Percentiles rank a stretch among this genome's conserved stretches.
These are phyloP conservation scores for Auricularia sp. DNA, from an alignment of 768 basidiomycete genomes.

Conservation along the genomic window DNA sequence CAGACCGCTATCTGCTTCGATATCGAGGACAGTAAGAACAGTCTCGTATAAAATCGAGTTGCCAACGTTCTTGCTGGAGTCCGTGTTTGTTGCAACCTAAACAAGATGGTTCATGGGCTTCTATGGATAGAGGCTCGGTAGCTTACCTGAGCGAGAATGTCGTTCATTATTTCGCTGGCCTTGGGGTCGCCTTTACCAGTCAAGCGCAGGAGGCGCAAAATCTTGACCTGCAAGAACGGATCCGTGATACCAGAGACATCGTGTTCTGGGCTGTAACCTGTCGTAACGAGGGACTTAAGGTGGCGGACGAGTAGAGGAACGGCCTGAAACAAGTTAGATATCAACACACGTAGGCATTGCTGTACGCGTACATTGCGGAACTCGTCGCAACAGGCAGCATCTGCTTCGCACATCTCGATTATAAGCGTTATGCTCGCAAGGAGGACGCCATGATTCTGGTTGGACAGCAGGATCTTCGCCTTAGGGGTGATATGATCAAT, in stretches of 20 bases:
- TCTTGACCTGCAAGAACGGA: conserved; percentile 90
- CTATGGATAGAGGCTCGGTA: background rate
- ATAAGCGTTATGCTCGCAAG: conserved; percentile 91
- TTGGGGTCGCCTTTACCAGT: conserved; percentile 76
- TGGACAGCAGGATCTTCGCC: conserved; percentile 83
- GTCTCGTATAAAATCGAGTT: conserved; percentile 98
- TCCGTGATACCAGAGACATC: conserved; percentile 99
- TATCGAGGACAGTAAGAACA: conserved; percentile 90
- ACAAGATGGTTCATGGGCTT: background rate
- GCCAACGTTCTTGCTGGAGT: conserved; percentile 94
- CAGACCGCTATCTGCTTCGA: conserved; percentile 90
- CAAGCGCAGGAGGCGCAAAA: conserved; percentile 78
- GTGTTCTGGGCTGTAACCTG: conserved; percentile 96
- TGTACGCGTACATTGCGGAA: conserved; percentile 71
- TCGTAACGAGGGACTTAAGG: conserved; percentile 88
- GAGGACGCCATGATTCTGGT: conserved; percentile 94
- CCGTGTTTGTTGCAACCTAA: conserved; percentile 98
- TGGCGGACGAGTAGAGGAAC: conserved; percentile 91
- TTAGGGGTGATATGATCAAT: conserved; percentile 84
- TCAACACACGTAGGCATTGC: conserved; percentile 4
- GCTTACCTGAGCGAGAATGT: conserved; percentile 85
- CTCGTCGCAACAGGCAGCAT: conserved; percentile 62
- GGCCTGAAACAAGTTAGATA: conserved; percentile 40
- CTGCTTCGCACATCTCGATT: conserved; percentile 85
- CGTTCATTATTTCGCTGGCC: conserved; percentile 96